phyloP scores from a whole-genome alignment of 495 filamentous ascomycete genomes.

The Monascus purpureus region DNA sequence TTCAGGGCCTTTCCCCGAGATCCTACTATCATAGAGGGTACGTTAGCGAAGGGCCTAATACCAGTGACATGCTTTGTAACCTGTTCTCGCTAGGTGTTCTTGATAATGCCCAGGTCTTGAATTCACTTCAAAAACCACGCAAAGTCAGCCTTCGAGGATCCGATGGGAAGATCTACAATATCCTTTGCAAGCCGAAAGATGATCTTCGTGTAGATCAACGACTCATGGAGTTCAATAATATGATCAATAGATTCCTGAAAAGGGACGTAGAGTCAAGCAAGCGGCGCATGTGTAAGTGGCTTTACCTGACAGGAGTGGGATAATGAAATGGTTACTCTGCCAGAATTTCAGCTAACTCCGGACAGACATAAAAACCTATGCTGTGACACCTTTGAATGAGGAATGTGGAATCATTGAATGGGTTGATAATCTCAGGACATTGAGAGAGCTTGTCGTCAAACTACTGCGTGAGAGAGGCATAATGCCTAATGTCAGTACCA shows the following conservation, averaged over 20 bases:
- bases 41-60: constrained; percentile 1
- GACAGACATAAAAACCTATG: constrained; percentile 86
- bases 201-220: constrained; percentile 94
- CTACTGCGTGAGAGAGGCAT: constrained; percentile 62
- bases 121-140: constrained; percentile 81
- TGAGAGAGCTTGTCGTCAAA: constrained; percentile 78
- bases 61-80: constrained; percentile 25
- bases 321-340: too few species aligned
- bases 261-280: constrained; percentile 80
- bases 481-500: constrained; percentile 29
- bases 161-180: constrained; percentile 73
- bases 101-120: constrained; percentile 79
- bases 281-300: constrained; percentile 51
- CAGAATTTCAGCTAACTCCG: constrained; percentile 8
- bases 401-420: constrained; percentile 97
- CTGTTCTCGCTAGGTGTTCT: constrained; percentile 37
- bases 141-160: constrained; percentile 80
- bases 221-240: constrained; percentile 96
- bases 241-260: constrained; percentile 91
- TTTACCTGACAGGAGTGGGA: neutral
- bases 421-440: constrained; percentile 90
- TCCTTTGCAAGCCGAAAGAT: constrained; percentile 95
- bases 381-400: constrained; percentile 91
- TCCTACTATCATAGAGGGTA: constrained; percentile 45
- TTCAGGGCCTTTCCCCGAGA: constrained; percentile 70